A percentile compares a stretch with the other conserved stretches of the same genome.
Evolutionary conservation across 2,329 filamentous ascomycete species (phyloP).

Genomic region (Incumbomyces lentus): DNA sequence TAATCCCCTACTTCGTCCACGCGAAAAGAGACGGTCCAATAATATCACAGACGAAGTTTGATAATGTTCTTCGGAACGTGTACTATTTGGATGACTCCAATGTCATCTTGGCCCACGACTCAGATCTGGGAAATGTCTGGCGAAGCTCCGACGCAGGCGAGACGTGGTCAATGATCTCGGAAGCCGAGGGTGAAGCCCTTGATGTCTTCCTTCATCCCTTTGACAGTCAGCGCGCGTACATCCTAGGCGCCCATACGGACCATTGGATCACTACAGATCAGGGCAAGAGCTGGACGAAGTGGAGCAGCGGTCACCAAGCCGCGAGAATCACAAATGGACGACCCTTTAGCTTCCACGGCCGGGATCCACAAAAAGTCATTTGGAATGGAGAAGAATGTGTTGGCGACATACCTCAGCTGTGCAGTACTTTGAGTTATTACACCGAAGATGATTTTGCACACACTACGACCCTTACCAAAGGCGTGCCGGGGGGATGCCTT

Average conservation of each 20-base stretch:
- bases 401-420: constrained; percentile 41
- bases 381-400: constrained; percentile 66
- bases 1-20: constrained; percentile 3
- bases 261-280: constrained; percentile 80
- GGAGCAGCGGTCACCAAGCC: constrained; percentile 34
- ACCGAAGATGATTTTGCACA: constrained; percentile 77
- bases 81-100: constrained; percentile 90
- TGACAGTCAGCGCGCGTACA: constrained; percentile 68
- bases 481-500: constrained; percentile 60
- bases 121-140: constrained; percentile 54
- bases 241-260: constrained; percentile 55
- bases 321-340: constrained; percentile 47
- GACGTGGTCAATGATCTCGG: constrained; percentile 58
- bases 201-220: constrained; percentile 66
- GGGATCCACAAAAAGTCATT: constrained; percentile 73
- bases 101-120: constrained; percentile 64
- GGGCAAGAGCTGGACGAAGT: constrained; percentile 70
- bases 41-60: constrained; percentile 55
- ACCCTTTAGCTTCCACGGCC: constrained; percentile 66
- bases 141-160: constrained; percentile 73
- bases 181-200: constrained; percentile 49
- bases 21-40: constrained; percentile 55
- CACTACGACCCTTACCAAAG: constrained; percentile 51
- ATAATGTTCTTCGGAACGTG: constrained; percentile 56
- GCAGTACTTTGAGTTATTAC: constrained; percentile 56